Conservation (phyloP, 1,139 yeast species). For the Candida sanyaensis region DNA sequence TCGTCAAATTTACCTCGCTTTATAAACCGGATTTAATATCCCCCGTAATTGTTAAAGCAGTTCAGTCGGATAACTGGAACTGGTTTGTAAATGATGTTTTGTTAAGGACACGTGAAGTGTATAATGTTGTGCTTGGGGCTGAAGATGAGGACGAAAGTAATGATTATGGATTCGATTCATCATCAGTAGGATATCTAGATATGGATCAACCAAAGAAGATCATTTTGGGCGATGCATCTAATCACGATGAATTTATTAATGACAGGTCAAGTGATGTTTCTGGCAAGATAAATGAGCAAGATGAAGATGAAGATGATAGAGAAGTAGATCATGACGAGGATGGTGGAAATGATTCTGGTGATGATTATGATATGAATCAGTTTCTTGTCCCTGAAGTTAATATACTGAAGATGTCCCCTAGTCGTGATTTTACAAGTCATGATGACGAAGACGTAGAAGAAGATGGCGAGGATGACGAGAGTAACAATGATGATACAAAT, state of each 20-base stretch:
- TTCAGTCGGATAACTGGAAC: constrained; percentile 42
- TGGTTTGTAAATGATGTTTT: constrained; percentile 48
- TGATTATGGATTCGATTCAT: constrained; percentile 32
- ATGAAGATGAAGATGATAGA: not conserved
- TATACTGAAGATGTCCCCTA: constrained; percentile 22
- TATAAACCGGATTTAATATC: constrained; percentile 52
- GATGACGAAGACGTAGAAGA: constrained; percentile 27
- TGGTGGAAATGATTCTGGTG: constrained; percentile 16
- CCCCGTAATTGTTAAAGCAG: constrained; percentile 39
- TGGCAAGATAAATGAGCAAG: constrained; percentile 3
- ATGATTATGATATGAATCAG: constrained; percentile 19
- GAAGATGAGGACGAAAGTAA: constrained; percentile 25
- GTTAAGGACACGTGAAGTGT: constrained; percentile 46
- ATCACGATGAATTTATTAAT: constrained; percentile 35
- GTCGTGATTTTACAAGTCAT: constrained; percentile 13
- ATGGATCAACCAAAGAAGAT: constrained; percentile 30
- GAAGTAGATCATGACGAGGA: constrained; percentile 37
- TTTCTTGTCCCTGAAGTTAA: constrained; percentile 13
- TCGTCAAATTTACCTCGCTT: constrained; percentile 49
- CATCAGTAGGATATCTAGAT: constrained; percentile 39
- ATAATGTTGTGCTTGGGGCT: constrained; percentile 48
- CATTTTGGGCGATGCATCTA: constrained; percentile 36
- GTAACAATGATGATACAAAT: constrained; percentile 24
- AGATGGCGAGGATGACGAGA: not conserved
- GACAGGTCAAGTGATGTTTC: constrained; percentile 16